Percentiles rank a stretch among this genome's conserved stretches.
Evolutionary conservation across 148 eudicot genomes (phyloP).

Genomic region (Nepenthes gracilis): DNA sequence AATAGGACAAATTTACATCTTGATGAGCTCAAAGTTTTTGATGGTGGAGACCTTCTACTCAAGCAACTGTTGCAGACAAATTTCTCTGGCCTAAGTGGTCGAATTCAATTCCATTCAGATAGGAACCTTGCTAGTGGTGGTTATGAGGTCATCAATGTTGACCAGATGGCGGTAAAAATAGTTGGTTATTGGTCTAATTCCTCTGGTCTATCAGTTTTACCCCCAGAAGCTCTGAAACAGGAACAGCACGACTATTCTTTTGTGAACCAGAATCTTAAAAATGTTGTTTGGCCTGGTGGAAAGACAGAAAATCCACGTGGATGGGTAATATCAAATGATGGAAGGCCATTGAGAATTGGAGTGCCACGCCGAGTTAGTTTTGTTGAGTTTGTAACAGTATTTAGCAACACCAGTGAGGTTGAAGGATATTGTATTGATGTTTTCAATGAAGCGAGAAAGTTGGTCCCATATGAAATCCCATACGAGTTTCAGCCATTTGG

Average conservation of each 20-base stretch:
- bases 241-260: background rate
- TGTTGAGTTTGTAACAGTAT: background rate
- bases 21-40: conserved; percentile 24
- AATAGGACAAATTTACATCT: conserved; percentile 20
- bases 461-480: background rate
- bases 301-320: background rate
- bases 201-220: background rate
- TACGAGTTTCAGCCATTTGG: background rate
- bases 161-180: background rate
- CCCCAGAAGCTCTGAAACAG: background rate
- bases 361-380: background rate
- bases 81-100: background rate
- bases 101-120: background rate
- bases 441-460: background rate
- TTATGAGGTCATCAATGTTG: background rate
- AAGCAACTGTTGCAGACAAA: conserved; percentile 12
- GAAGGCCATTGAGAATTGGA: background rate
- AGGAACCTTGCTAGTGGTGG: background rate
- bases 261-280: background rate
- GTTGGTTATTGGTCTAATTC: background rate
- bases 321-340: background rate
- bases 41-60: conserved; percentile 26
- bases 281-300: background rate
- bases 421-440: background rate
- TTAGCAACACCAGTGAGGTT: background rate